A percentile compares a stretch with the other conserved stretches of the same genome.
Conservation (phyloP, 148 eudicot species). For the Oxyria digyna region DNA sequence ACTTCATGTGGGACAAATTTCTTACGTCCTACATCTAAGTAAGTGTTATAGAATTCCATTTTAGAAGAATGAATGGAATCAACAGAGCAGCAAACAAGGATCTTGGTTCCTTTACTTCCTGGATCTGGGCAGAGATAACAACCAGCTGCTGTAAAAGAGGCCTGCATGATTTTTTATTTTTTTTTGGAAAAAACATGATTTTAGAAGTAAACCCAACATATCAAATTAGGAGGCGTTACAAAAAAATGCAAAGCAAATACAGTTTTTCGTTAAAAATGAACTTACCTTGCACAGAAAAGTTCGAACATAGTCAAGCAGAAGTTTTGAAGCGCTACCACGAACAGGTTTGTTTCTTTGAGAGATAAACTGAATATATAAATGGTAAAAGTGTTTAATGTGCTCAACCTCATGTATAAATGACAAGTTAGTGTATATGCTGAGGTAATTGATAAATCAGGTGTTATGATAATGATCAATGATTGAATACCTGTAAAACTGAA, state of each 20-base stretch:
- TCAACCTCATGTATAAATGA: neutral
- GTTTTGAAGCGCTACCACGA: conserved; percentile 68
- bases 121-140: conserved; percentile 93
- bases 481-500: conserved; percentile 62
- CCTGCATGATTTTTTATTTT: conserved; percentile 44
- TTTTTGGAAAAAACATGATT: no score
- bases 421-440: neutral
- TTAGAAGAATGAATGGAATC: conserved; percentile 31
- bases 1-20: conserved; percentile 22
- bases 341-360: conserved; percentile 86
- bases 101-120: conserved; percentile 72
- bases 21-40: conserved; percentile 13
- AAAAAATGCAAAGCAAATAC: neutral
- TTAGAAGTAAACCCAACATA: conserved; percentile 2
- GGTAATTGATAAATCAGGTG: neutral
- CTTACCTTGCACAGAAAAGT: conserved; percentile 85
- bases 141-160: conserved; percentile 76
- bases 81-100: conserved; percentile 66
- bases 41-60: conserved; percentile 26
- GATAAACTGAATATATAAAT: conserved; percentile 44
- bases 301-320: conserved; percentile 53
- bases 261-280: neutral
- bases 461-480: neutral
- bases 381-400: neutral
- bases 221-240: neutral